Evolutionary conservation across 768 basidiomycete species (phyloP), one percentile per base, ranked within the genome.

Genomic region (Sporobolomyces pararoseus): DNA sequence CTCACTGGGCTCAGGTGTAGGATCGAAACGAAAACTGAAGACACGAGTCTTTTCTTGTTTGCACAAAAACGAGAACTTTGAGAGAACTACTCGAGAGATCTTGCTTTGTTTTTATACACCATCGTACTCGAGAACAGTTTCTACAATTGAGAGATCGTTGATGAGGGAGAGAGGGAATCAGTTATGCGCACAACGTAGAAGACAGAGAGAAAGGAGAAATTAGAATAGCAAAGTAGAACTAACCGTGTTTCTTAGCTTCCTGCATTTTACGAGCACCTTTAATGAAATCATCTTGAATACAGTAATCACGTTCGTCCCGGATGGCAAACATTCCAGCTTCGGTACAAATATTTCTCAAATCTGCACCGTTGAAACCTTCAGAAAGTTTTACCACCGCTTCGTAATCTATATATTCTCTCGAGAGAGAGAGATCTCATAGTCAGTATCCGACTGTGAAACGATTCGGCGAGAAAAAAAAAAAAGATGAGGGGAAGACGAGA

Each of bases 321-420:
- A 99, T 97, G 10, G 96, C 96, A 77, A 97, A 98, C 92, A 99
- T 95, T 52, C 95, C 95, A 27, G 78, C 77, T 61, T 77, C 76
- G 49, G 76, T 77, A 55, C 71, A 75, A 7, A 97, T 90, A 78
- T 98, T 98, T 55, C 93, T 85, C 77, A 97, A 79, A 82, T 98
- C 96, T 23, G 96, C 96, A 63, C 96, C 96, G 78, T 97, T 98
- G 83, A 97, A 97, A 0, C 84, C 85, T 75, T 96, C 94, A 0
- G 89, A 89, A 31, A 95, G 84, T 84, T 98, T 99, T 67, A 98
- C 96, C 74, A 98, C 89, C 5, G 96, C 93, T 78, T 98, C 96
- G 76, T 92, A 97, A 79, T 99, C 73, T 67, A 27, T 7, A 25
- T 7, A 21, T 13, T 23, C 12, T 14, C 23, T 14, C 46, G 21